Conservation (phyloP, 805 yeast species). For the Candida multigemmis region DNA sequence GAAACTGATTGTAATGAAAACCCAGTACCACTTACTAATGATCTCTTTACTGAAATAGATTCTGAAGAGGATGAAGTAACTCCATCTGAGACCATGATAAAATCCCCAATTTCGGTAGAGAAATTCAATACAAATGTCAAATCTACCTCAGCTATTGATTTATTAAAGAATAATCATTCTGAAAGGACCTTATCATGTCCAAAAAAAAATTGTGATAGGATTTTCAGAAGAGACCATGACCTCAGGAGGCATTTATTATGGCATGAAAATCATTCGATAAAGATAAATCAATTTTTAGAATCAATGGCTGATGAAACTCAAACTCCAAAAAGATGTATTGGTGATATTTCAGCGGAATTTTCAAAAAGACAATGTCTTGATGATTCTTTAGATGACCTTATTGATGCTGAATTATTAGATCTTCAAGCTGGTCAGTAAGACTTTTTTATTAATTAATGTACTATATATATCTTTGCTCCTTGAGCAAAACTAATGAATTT, state of each 20-base stretch:
- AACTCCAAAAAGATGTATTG: too few species aligned
- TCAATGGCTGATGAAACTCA: conserved; percentile 13
- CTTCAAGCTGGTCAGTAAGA: conserved; percentile 1
- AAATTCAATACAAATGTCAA: conserved; percentile 6
- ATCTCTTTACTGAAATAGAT: conserved; percentile 2
- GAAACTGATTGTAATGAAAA: conserved; percentile 5
- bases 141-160: conserved; percentile 18
- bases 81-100: conserved; percentile 6
- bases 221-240: conserved; percentile 42
- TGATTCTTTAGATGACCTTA: conserved; percentile 4
- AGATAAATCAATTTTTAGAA: conserved; percentile 18
- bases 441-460: not conserved
- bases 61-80: conserved; percentile 5
- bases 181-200: conserved; percentile 35
- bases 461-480: not conserved
- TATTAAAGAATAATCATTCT: conserved; percentile 28
- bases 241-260: conserved; percentile 41
- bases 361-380: conserved; percentile 1
- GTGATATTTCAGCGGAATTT: conserved; percentile 2
- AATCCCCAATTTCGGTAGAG: conserved; percentile 10
- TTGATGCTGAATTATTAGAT: conserved; percentile 6
- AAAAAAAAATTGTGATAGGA: conserved; percentile 40
- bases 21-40: conserved; percentile 2
- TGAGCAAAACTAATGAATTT: conserved; percentile 1
- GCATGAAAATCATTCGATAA: conserved; percentile 33